Base-by-base conservation (phyloP, 1,284 basidiomycete genomes). In the Ceratobasidium sp. region DNA sequence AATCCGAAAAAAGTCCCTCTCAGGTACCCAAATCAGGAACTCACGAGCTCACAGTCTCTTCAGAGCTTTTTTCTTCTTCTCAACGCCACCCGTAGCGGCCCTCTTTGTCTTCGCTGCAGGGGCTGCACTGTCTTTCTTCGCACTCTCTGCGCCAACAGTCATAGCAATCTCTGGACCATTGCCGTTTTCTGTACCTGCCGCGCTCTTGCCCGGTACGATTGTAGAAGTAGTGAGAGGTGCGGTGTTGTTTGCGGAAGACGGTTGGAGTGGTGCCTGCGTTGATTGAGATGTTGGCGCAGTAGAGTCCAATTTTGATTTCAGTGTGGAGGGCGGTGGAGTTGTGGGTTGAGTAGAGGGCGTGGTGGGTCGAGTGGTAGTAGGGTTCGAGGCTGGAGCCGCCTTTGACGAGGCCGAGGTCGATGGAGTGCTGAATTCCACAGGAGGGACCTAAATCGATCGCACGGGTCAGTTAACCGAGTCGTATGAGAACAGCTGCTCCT, bases 61-160 rank as follows among this genome's bases (percentile, higher is more conserved):
- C 82, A 95, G 85, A 13, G 93, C 94, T 87, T 94, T 95, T 89
- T 95, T 95, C 84, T 93, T 88, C 86, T 94, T 95, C 85, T 94
- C 93, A 1, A 77, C 78, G 42, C 80, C 13, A 89, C 90, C 7
- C 3, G 60, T 76, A 0, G 79, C 68, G 28, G 61, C 79, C 39
- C 73, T 42, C 26, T 78, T 80, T 15, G 77, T 79, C 68, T 79
- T 79, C 46, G 80, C 78, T 23, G 89, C 89, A 0, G 87, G 88
- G 10, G 86, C 84, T 0, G 86, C 88, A 2, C 93, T 88, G 0
- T 92, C 89, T 84, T 93, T 94, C 12, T 87, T 85, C 1, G 84
- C 85, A 18, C 84, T 82, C 20, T 86, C 82, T 20, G 84, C 82
- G n/a, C 83, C 26, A 20, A 23, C 60, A 13, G 69, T 13, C 53